Evolutionary conservation across 768 basidiomycete genomes (phyloP).

Genomic region (Lactarius hatsudake): DNA sequence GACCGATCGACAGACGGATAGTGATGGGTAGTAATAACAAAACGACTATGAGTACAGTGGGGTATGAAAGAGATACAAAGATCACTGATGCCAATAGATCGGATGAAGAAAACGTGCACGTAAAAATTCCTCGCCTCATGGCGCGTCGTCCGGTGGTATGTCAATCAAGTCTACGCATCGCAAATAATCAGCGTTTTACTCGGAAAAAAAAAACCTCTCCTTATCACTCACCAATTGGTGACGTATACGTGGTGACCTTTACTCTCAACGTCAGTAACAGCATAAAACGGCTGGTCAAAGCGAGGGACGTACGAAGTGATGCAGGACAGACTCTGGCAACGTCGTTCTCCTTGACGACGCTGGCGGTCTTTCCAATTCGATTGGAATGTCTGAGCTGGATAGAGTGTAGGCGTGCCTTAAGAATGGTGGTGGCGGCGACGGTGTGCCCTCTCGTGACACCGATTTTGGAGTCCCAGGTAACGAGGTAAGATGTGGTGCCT

Average conservation of each 20-base stretch:
- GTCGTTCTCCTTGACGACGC: slow-evolving; percentile 14
- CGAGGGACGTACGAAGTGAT: slow-evolving; percentile 34
- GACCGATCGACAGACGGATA: neutral
- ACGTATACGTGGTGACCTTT: slow-evolving; percentile 40
- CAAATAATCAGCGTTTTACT: neutral
- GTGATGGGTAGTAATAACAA: neutral
- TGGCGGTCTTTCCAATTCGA: slow-evolving; percentile 8
- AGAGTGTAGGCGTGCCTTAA: neutral
- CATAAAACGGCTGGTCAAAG: neutral
- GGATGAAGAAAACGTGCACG: neutral
- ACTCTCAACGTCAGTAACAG: neutral
- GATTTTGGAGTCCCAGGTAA: slow-evolving; percentile 5
- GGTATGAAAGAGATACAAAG: slow-evolving; percentile 1
- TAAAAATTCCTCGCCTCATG: neutral
- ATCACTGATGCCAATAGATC: neutral
- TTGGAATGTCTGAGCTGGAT: slow-evolving; percentile 2
- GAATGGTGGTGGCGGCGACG: slow-evolving; percentile 4
- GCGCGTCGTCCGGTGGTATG: neutral
- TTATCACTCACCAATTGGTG: slow-evolving; percentile 37
- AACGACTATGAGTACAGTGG: neutral
- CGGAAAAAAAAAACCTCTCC: neutral
- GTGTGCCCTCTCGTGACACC: neutral
- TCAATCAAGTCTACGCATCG: slow-evolving; percentile 15
- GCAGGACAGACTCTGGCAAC: slow-evolving; percentile 23
- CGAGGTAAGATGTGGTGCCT: neutral